A percentile compares a stretch with the other conserved stretches of the same genome.
These are phyloP conservation scores for Rhinocladiella mackenziei DNA, from an alignment of 2,329 filamentous ascomycete species.

Conservation along the genomic window DNA sequence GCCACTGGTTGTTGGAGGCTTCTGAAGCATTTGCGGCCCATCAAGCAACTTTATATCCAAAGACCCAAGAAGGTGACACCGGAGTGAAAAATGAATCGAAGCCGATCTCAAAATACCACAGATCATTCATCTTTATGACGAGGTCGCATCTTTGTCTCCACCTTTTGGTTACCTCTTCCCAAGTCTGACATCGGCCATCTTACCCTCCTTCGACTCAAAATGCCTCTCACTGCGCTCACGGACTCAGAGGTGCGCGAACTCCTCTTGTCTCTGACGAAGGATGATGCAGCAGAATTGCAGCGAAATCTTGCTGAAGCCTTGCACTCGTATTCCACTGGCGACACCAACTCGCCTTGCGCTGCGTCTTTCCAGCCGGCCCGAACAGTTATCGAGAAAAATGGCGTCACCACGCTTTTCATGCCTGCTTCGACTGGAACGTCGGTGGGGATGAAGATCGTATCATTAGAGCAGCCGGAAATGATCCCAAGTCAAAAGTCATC, in stretches of 20 bases:
- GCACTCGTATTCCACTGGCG: slow-evolving; percentile 62
- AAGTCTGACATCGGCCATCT: too few relatives aligned
- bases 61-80: too few relatives aligned
- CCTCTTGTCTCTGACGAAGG: slow-evolving; percentile 52
- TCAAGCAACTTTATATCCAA: too few relatives aligned
- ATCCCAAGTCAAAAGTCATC: slow-evolving; percentile 9
- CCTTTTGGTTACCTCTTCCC: too few relatives aligned
- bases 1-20: too few relatives aligned
- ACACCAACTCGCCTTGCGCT: slow-evolving; percentile 56
- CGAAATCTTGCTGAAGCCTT: slow-evolving; percentile 57
- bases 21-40: too few relatives aligned
- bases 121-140: too few relatives aligned
- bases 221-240: slow-evolving; percentile 59
- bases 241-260: slow-evolving; percentile 54
- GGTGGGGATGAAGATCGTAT: slow-evolving; percentile 63
- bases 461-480: slow-evolving; percentile 40
- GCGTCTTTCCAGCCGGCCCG: slow-evolving; percentile 60
- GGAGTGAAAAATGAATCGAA: too few relatives aligned
- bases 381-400: slow-evolving; percentile 58
- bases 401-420: slow-evolving; percentile 63
- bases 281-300: slow-evolving; percentile 57
- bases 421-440: slow-evolving; percentile 58
- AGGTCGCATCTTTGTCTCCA: too few relatives aligned
- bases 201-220: slow-evolving; percentile 34
- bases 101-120: neutral